Percentiles rank a stretch among this genome's conserved stretches.
Evolutionary conservation across 352 stramenopile species (phyloP).

Genomic region (Phytophthora idaei): DNA sequence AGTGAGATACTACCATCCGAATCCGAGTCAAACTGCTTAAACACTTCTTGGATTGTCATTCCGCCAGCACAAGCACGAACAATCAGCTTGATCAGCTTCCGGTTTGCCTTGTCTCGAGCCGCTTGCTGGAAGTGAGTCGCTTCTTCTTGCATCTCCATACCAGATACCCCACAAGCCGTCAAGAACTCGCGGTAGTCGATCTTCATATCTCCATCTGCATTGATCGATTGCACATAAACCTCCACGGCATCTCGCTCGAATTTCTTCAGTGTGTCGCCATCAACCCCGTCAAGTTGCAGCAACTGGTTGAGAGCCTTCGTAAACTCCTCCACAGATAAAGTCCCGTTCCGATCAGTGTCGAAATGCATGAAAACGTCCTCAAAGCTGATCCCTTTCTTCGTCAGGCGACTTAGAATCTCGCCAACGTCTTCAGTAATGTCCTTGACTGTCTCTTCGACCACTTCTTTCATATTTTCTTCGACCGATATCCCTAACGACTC

Average conservation of each 20-base stretch:
- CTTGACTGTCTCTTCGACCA: constrained; percentile 44
- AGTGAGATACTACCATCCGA: constrained; percentile 62
- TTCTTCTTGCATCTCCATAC: constrained; percentile 25
- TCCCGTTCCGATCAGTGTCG: constrained; percentile 64
- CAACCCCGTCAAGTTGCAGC: constrained; percentile 29
- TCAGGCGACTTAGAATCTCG: constrained; percentile 56
- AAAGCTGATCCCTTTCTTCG: constrained; percentile 55
- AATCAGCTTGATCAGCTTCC: constrained; percentile 71
- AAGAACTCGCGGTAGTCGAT: constrained; percentile 82
- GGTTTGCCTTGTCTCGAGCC: constrained; percentile 36
- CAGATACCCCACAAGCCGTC: constrained; percentile 47
- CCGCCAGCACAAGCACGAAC: constrained; percentile 52
- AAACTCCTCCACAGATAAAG: constrained; percentile 61
- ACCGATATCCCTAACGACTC: constrained; percentile 53
- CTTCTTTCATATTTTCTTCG: constrained; percentile 52
- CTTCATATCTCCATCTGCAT: constrained; percentile 59
- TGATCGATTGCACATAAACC: constrained; percentile 56
- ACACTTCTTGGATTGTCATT: constrained; percentile 63
- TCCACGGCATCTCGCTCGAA: constrained; percentile 53
- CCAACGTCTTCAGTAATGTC: constrained; percentile 51
- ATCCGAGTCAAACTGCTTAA: constrained; percentile 79
- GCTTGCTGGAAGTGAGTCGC: constrained; percentile 18
- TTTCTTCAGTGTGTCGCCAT: constrained; percentile 31
- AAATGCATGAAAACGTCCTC: constrained; percentile 75
- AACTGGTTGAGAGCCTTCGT: constrained; percentile 55